Base-by-base conservation (phyloP, 2,329 filamentous ascomycete genomes). In the Geosmithia morbida region DNA sequence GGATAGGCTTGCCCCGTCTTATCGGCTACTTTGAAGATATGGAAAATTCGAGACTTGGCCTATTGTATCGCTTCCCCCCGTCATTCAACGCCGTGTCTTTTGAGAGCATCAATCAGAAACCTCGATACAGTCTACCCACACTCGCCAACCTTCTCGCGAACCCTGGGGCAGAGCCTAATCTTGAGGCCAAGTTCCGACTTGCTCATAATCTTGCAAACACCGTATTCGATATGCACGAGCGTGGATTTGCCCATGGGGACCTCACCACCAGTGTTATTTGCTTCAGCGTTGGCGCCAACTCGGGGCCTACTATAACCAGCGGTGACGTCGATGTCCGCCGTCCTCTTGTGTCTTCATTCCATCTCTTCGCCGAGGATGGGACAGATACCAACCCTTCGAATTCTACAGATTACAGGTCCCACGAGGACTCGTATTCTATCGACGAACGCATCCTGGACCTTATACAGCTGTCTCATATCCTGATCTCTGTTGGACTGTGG, bases 401-500 rank as follows among this genome's bases (percentile, higher is more conserved):
- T 2, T 66, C 65, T 16, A 67, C 83, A 2, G 77, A 81, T 54
- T 75, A 77, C 4, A 66, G 71, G 13, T 70, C 67, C 3, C 71
- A 70, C 0, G 58, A 66, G 3, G 61, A 69, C 19, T 74, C 74
- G 0, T 69, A 66, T 41, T 70, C 69, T 5, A 66, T 72, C 1
- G 75, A 80, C 48, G 73, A 72, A 41, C 75, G 77, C 40, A 71
- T 76, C 1, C 65, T 79, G 30, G 85, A 89, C 51, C 65, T 89
- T 2, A 87, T 87, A 58, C 81, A 83, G 7, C 68, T 90, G 1
- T 83, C 83, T 17, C 75, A 87, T 65, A 66, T 87, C 3, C 69
- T 90, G 0, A 67, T 88, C 2, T 85, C 85, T 7, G 78, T 89
- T 47, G 85, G 85, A 7, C 63, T 89, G 8, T 90, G 85, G 85